Conservation (phyloP, 169 alveolate species). For the Plasmodium blacklocki region DNA sequence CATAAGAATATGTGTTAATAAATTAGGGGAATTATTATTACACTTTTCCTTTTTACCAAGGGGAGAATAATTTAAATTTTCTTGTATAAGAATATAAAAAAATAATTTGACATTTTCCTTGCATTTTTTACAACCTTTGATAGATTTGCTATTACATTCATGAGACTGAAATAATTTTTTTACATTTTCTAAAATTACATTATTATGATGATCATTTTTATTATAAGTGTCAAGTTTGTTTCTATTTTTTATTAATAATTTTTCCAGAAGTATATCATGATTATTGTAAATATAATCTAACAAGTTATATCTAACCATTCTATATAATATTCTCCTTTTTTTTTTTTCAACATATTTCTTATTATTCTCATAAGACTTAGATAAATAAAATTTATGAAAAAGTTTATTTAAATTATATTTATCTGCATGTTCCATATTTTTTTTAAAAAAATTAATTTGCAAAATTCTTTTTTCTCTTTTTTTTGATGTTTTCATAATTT, state of each 20-base stretch:
- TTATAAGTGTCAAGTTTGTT: background rate
- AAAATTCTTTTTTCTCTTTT: constrained; percentile 48
- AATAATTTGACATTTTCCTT: constrained; percentile 32
- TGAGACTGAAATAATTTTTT: constrained; percentile 38
- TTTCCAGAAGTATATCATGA: constrained; percentile 44
- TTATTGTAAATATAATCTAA: constrained; percentile 49
- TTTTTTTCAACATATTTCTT: constrained; percentile 40
- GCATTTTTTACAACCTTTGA: constrained; percentile 37
- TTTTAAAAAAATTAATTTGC: constrained; percentile 35
- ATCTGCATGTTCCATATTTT: constrained; percentile 26
- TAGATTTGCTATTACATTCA: constrained; percentile 2
- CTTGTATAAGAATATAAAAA: constrained; percentile 46
- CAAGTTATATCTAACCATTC: constrained; percentile 71
- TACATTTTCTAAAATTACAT: constrained; percentile 42
- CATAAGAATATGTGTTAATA: constrained; percentile 49
- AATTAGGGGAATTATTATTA: constrained; percentile 6
- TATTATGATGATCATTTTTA: background rate
- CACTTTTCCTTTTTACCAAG: background rate
- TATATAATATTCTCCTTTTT: constrained; percentile 38
- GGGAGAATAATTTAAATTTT: constrained; percentile 55
- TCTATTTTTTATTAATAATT: constrained; percentile 40
- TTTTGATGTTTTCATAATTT: constrained; percentile 57
- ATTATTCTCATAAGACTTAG: constrained; percentile 37
- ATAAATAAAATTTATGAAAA: constrained; percentile 36
- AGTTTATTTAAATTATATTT: constrained; percentile 25